Evolutionary conservation across 192 early-diverging fungal genomes (phyloP), one percentile per base, ranked within the genome.

Genomic region (Backusella tuberculispora): DNA sequence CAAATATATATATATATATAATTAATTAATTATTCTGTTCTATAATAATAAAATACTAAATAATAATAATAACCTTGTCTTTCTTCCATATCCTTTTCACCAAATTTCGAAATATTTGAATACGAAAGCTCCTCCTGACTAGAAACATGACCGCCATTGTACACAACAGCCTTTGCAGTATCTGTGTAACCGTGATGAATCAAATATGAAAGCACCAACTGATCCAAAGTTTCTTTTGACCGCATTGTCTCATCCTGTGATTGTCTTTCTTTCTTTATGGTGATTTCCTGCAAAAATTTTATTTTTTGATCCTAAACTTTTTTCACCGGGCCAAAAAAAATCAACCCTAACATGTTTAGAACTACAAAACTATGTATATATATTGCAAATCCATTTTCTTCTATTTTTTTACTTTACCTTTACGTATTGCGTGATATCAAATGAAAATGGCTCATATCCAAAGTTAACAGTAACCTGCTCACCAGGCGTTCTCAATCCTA

Each of bases 181-280:
- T 90, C 88, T 24, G 84, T 86, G 74, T 91, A 94, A 50, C 96
- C 96, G 72, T 89, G 92, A 70, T 97, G 94, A 66, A 95, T 76
- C 71, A 99, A 82, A 71, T 98, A 95, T 24, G 85, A 85, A 6
- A 95, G 78, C 6, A 99, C 90, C 10, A 97, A 80, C 42, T 90
- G 80, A 65, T 92, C 85, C 29, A 87, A 53, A n/a, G 66, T 50
- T 15, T 73, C 74, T 34, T 71, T 45, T 47, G 67, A 64, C 13
- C 37, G 14, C 14, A 46, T 24, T 17, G 14, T 15, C 6, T 47
- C 65, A 40, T 67, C 66, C 42, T 29, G 13, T 50, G 66, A 38
- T 26, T 29, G n/a, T 70, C 17, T 69, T 29, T 34, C 14, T 67
- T 46, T 24, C 15, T 66, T 29, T 37, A 6, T 34, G n/a, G 46